phyloP scores from a whole-genome alignment of 2,329 filamentous ascomycete genomes.

The Pleochaeta shiraiana region DNA sequence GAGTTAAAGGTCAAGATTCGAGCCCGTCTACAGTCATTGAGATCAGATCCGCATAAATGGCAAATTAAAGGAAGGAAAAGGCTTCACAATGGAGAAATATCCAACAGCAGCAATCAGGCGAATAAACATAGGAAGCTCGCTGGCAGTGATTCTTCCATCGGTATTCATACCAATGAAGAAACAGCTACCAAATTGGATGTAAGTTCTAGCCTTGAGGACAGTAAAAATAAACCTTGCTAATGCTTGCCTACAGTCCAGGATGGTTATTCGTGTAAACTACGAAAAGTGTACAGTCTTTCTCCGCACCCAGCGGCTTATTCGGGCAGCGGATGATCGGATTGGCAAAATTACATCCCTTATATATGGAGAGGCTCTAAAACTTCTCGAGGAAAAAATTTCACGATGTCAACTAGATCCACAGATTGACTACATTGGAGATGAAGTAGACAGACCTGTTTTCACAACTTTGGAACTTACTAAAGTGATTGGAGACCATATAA shows the following conservation, averaged over 20 bases:
- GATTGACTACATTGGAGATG: conserved; percentile 23
- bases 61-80: conserved; percentile 31
- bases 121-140: conserved; percentile 32
- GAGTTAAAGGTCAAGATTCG: conserved; percentile 36
- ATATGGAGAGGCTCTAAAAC: conserved; percentile 50
- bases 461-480: conserved; percentile 35
- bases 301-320: conserved; percentile 54
- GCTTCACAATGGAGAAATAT: conserved; percentile 16
- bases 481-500: conserved; percentile 28
- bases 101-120: conserved; percentile 12
- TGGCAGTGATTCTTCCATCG: conserved; percentile 26
- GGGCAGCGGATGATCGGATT: conserved; percentile 47
- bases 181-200: conserved; percentile 28
- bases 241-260: conserved; percentile 31
- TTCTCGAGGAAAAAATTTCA: conserved; percentile 44
- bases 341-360: conserved; percentile 56
- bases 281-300: conserved; percentile 67
- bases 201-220: conserved; percentile 15
- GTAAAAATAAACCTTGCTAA: not conserved
- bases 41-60: conserved; percentile 22
- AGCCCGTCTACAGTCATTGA: conserved; percentile 29
- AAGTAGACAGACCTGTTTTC: conserved; percentile 20
- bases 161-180: conserved; percentile 22
- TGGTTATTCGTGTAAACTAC: conserved; percentile 62
- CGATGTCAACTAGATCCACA: conserved; percentile 40